Evolutionary conservation across 768 basidiomycete species (phyloP), one percentile per base, ranked within the genome.

Genomic region (Hygrophorus pudorinus): DNA sequence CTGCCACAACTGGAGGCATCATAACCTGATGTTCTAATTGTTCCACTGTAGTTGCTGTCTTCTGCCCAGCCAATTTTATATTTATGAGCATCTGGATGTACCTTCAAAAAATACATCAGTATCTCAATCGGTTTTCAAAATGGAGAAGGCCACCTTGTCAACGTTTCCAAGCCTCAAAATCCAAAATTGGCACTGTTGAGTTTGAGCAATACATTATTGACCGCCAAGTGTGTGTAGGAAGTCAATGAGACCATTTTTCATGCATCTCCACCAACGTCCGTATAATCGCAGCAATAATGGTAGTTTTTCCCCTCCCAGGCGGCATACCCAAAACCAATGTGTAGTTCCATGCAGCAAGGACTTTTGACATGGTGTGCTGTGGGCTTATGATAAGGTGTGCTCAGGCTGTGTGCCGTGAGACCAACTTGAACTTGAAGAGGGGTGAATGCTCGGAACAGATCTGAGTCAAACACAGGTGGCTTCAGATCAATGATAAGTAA

Each of bases 251-350:
- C 87, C 0, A 76, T 86, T 68, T 96, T 93, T 5, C 89, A n/a
- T n/a, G 88, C 64, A 79, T 67, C 31, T 62, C 72, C 1, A 92
- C 89, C 11, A 98, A 64, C 38, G 73, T 73, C 53, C 77, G 73
- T 56, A 98, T 92, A 38, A 96, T 74, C 27, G 88, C 81, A 1
- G 87, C 89, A 48, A 96, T 85, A 3, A 96, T 85, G 1, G 91
- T 94, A 34, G 94, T 96, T 64, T 99, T 99, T 6, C 96, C 94
- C 3, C 94, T 98, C 0, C 96, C 96, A 6, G 96, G 96, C n/a
- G n/a, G n/a, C 96, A 98, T 97, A 12, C 96, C 96, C 5, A 98
- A 70, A 20, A 99, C 76, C 45, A 98, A 65, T 1, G 93, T 83
- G 57, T 97, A 99, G 59, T 99, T 91, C 46, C 76, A 66, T 1